Base-by-base conservation (phyloP, 2,329 filamentous ascomycete species). In the Fusarium aywerte region DNA sequence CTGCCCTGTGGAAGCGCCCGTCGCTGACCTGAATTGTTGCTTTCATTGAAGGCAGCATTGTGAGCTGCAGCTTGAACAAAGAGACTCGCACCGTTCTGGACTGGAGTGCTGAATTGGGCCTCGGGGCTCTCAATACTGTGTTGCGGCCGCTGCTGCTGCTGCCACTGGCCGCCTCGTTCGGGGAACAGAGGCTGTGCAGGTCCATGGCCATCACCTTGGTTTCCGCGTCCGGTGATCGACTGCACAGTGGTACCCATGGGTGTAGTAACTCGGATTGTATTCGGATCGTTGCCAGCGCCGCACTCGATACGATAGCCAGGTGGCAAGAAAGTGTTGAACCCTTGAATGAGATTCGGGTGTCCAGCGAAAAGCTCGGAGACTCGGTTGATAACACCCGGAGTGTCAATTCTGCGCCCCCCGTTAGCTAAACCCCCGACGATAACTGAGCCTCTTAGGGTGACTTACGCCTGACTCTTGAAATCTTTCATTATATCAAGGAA, bases 401-500 rank as follows among this genome's bases (percentile, higher is more conserved):
- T 99, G 76, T 99, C 96, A 73, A 99, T 99, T 5, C 91, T 90
- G 59, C 25, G 25, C 58, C 27, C 58, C 27, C 27, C 11, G 67
- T 83, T 66, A 81, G 73, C 59, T 58, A 38, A 11, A 10, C 12
- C 23, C 10, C 16, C 18, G 11, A 13, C 2, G 20, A 39, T 15
- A 25, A 15, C 42, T 53, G 27, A 40, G 10, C 11, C n/a, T 18
- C 13, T 27, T 5, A 25, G 38, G 44, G 18, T 21, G 55, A 85
- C 91, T 81, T 83, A 94, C 87, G 94, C 93, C 80, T 97, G 95
- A 73, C 93, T 97, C 80, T 99, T 99, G 78, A 99, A 99, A 73
- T 99, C 96, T 76, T 99, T 99, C 96, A 99, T 99, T 47, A 99
- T 99, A 73, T 99, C 96, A 43, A 99, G 82, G 73, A 99, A 98